Base-by-base conservation (phyloP, 2,329 filamentous ascomycete species). In the Phyllosticta citribraziliensis region DNA sequence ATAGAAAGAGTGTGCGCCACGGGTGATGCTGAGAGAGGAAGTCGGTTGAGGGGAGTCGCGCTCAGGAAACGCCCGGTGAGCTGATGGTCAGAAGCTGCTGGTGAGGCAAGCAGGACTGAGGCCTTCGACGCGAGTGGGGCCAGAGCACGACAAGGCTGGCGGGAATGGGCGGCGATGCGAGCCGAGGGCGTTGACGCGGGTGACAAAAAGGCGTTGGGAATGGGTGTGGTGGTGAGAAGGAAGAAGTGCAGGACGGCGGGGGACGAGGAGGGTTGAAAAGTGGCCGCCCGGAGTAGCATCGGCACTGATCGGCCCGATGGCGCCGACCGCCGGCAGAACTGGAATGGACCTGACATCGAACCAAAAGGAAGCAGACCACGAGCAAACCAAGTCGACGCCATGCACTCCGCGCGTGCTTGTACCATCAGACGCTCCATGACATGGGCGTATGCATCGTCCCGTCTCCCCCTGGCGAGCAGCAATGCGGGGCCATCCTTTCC, bases 1-100 rank as follows among this genome's bases (percentile, higher is more conserved):
- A 70, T 69, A 63, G 65, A 67, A 63, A 54, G 55, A 63, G 56
- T 57, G 64, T 60, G 61, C 57, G 62, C 54, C 54, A 56, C 35
- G 50, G 47, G 9, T 30, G 35, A 61, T 30, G 33, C 12, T 40
- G 33, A 40, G 33, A 33, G 30, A 40, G 33, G 33, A 40, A 14
- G 33, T 40, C 33, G 33, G 33, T 40, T 40, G 33, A 40, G 33
- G 33, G 33, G 14, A 40, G 33, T 40, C 33, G 33, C 33, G 33
- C 33, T 40, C 11, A 40, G 33, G 33, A 9, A 40, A 40, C 14
- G 33, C 33, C 33, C 8, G 33, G 33, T 14, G 33, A 40, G 33
- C 33, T 40, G 14, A 40, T 40, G 33, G 9, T 40, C 33, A 17
- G 33, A 11, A 40, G 14, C 33, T 17, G 63, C 35, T 30, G 57